Evolutionary conservation across 257 asterid species (phyloP), one percentile per base, ranked within the genome.

Genomic region (Coffea eugenioides): DNA sequence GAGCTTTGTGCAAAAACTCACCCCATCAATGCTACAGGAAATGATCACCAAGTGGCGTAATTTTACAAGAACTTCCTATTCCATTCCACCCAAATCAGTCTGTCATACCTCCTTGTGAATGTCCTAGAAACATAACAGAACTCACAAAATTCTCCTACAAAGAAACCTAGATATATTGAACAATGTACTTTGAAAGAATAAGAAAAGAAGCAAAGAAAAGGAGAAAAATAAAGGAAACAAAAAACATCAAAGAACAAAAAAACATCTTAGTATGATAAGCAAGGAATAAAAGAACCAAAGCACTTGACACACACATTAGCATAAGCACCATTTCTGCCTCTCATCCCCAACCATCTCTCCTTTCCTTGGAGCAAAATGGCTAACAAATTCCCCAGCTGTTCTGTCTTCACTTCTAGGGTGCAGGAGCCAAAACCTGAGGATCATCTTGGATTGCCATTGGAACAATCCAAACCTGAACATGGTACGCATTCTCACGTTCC

Each of bases 401-500:
- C 51, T 34, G 8, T 61, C 31, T 23, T 23, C 9, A 18, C 8
- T 36, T 23, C 73, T 18, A 20, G 61, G 67, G 4, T 31, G 71
- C 23, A 11, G 36, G n/a, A 27, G 12, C 11, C 5, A 45, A 64
- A 34, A 27, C 45, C 51, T 31, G 77, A 48, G 52, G 20, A 73
- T 8, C 73, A 27, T 64, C 69, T 23, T 27, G n/a, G 52, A 15
- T 54, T 51, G 39, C 12, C 31, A 69, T 45, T 69, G 80, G 84
- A 15, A 34, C 52, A 14, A 13, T 57, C 10, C 1, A 34, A 61
- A 54, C n/a, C 79, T 49, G 70, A 75, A 18, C 21, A 69, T 14
- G 31, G 80, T 81, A 81, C 10, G 84, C 14, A 27, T 69, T 76
- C 52, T 57, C 54, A 52, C 11, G 1, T 48, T 51, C n/a, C 68